Conservation (phyloP, 306 rosid genomes). For the Purshia tridentata region DNA sequence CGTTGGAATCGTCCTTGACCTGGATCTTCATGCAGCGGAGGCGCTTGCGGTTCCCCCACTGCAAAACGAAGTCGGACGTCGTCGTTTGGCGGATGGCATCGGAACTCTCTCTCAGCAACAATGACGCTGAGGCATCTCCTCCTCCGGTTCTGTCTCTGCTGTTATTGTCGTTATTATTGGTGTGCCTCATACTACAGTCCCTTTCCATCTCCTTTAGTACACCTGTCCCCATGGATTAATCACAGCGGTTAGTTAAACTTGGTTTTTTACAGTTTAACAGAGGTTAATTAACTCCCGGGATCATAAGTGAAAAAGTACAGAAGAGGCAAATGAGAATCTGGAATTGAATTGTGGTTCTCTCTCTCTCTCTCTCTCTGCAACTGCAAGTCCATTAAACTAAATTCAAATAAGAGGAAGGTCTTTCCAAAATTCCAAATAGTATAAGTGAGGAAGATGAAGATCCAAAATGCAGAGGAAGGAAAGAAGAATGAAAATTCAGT, state of each 20-base stretch:
- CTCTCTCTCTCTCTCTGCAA: conserved; percentile 11
- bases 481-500: not conserved
- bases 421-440: not conserved
- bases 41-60: conserved; percentile 95
- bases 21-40: conserved; percentile 88
- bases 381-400: not conserved
- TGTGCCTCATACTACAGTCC: conserved; percentile 39
- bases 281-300: conserved; percentile 11
- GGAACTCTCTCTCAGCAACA: conserved; percentile 46
- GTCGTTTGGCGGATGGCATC: conserved; percentile 53
- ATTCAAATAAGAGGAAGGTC: not conserved
- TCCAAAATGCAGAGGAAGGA: not conserved
- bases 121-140: conserved; percentile 42
- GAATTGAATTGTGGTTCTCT: conserved; percentile 3
- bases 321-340: conserved; percentile 7
- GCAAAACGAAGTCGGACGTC: conserved; percentile 62
- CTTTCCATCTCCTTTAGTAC: conserved; percentile 57
- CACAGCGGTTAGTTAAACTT: conserved; percentile 25
- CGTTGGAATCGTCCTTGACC: conserved; percentile 65
- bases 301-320: not conserved
- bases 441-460: conserved; percentile 2
- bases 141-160: conserved; percentile 46
- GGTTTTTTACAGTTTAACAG: conserved; percentile 23
- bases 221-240: conserved; percentile 37
- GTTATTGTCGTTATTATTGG: conserved; percentile 27